A percentile compares a stretch with the other conserved stretches of the same genome.
Conservation (phyloP, 257 asterid species). For the Nemophila menziesii region DNA sequence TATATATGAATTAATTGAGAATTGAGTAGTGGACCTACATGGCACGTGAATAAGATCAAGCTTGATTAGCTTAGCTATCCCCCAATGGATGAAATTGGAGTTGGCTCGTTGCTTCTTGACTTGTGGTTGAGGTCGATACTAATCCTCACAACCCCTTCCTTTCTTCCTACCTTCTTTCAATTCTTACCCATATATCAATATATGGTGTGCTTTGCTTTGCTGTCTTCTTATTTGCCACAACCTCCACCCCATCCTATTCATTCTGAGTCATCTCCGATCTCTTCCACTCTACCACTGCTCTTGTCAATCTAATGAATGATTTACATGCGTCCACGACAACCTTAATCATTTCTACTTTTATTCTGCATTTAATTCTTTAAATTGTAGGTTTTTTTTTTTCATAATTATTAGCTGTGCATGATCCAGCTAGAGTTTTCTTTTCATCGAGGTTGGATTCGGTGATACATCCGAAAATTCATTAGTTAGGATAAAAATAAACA, state of each 20-base stretch:
- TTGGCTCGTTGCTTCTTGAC: too few species aligned
- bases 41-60: slow-evolving; percentile 2
- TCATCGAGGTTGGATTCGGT: too few species aligned
- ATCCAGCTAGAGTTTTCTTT: too few species aligned
- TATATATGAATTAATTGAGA: too few species aligned
- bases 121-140: slow-evolving; percentile 13
- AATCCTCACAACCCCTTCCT: slow-evolving; percentile 2
- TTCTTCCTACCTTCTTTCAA: neutral
- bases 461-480: too few species aligned
- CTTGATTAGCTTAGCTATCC: too few species aligned
- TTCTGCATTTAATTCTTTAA: neutral
- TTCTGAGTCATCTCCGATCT: slow-evolving; percentile 9
- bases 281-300: too few species aligned
- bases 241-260: neutral
- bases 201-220: neutral
- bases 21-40: slow-evolving; percentile 6
- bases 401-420: neutral
- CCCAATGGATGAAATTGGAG: too few species aligned
- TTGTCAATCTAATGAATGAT: neutral
- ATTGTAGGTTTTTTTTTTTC: neutral
- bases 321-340: slow-evolving; percentile 14
- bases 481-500: too few species aligned
- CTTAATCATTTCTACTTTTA: neutral
- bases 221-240: slow-evolving; percentile 2
- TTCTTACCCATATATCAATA: neutral